These are phyloP conservation scores for Teunomyces aglyptinius DNA, from an alignment of 805 yeast species.

Conservation along the genomic window DNA sequence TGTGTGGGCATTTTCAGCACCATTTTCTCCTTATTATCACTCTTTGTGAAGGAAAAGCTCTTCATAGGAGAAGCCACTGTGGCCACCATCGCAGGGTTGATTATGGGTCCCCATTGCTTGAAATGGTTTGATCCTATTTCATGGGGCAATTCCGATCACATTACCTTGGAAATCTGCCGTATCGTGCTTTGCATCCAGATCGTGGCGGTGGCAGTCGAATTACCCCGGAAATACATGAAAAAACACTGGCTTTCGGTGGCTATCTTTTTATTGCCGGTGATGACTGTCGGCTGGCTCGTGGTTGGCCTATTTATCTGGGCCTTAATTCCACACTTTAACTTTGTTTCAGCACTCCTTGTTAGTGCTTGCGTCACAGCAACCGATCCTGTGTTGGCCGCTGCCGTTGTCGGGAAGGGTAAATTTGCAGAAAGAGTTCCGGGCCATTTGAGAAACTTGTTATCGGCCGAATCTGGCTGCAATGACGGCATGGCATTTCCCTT, in stretches of 20 bases:
- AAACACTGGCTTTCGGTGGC: conserved; percentile 78
- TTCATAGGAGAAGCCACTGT: conserved; percentile 92
- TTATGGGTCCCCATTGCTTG: conserved; percentile 84
- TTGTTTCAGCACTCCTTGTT: conserved; percentile 68
- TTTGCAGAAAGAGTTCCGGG: conserved; percentile 91
- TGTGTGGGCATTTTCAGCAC: conserved; percentile 81
- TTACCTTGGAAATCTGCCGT: conserved; percentile 81
- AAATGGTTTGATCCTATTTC: conserved; percentile 77
- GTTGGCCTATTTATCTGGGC: conserved; percentile 79
- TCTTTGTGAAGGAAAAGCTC: conserved; percentile 76
- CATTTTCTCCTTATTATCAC: conserved; percentile 74
- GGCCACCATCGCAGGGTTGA: conserved; percentile 80
- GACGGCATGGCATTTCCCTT: conserved; percentile 98
- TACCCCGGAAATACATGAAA: conserved; percentile 85
- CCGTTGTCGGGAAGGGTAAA: conserved; percentile 92
- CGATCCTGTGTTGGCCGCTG: conserved; percentile 92
- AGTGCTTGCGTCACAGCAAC: conserved; percentile 93
- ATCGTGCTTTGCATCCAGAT: conserved; percentile 83
- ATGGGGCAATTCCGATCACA: conserved; percentile 84
- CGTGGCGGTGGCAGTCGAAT: conserved; percentile 91
- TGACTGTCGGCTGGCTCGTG: conserved; percentile 87
- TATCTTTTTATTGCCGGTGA: conserved; percentile 75
- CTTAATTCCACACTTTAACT: conserved; percentile 68
- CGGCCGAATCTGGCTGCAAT: conserved; percentile 88
- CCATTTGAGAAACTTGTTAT: conserved; percentile 77